phyloP scores from a whole-genome alignment of 306 rosid genomes.

The Medicago ruthenica region DNA sequence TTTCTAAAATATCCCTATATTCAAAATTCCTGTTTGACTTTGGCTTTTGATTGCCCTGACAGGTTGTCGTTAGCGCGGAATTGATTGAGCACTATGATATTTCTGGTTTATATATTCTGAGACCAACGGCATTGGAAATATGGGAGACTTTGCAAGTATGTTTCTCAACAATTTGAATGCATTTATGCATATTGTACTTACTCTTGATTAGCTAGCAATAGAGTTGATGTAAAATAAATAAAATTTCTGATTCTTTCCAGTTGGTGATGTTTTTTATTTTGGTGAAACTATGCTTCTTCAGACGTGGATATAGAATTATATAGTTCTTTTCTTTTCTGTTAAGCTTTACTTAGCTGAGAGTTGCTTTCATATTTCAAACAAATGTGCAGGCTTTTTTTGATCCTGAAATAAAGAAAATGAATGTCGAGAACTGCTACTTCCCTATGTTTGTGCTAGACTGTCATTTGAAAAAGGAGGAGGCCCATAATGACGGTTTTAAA shows the following conservation, averaged over 20 bases:
- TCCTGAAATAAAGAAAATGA: constrained; percentile 85
- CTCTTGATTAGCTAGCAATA: neutral
- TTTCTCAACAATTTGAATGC: constrained; percentile 1
- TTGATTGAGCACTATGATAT: constrained; percentile 94
- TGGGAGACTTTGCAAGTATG: constrained; percentile 96
- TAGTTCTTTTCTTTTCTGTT: neutral
- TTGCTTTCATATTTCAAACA: constrained; percentile 27
- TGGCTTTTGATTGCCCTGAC: constrained; percentile 14
- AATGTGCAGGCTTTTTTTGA: constrained; percentile 79
- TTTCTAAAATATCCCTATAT: neutral
- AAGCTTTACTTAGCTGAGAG: constrained; percentile 8
- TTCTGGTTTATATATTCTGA: constrained; percentile 90
- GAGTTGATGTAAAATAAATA: neutral
- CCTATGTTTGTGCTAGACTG: constrained; percentile 78
- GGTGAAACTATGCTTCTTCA: constrained; percentile 3
- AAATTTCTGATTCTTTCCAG: neutral
- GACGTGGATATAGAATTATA: neutral
- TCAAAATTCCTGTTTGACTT: constrained; percentile 35
- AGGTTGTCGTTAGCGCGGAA: constrained; percentile 89
- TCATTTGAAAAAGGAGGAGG: constrained; percentile 78
- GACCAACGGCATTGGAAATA: constrained; percentile 86
- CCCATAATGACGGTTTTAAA: constrained; percentile 83
- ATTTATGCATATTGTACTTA: neutral
- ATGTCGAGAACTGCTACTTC: constrained; percentile 84
- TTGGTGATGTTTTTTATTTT: neutral